Evolutionary conservation across 2,329 filamentous ascomycete genomes (phyloP), one percentile per base, ranked within the genome.

Genomic region (Gremmenia infestans): DNA sequence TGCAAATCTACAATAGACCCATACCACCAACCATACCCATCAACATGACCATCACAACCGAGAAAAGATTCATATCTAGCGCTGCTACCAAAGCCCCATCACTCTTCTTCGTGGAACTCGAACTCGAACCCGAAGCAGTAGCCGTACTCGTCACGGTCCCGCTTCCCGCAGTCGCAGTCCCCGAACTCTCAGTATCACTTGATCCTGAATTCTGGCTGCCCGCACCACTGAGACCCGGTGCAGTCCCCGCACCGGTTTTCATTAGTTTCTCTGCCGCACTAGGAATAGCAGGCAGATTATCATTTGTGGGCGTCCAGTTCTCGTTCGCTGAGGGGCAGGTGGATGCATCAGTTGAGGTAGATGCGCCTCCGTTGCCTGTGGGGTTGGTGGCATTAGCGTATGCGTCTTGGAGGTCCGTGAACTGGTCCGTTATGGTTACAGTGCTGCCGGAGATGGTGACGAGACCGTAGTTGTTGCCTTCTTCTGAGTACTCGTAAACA

Each of bases 401-500:
- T 37, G 76, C 75, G 22, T 63, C 63, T 71, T 78, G 72, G 52
- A 83, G 74, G 53, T 74, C 73, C 4, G 65, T 68, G 71, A 78
- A 83, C 65, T 82, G 79, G 32, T 64, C 55, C 39, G 71, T 69
- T 47, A 74, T 73, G 22, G 71, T 71, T 32, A 77, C 72, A 47
- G 67, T 71, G 39, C 54, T 55, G 56, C 71, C 73, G 8, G 63
- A 37, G 59, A 68, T 64, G 19, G 60, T 59, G 25, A 70, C 67
- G 23, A 70, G 60, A 61, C 92, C 93, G 73, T 85, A 97, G 48
- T 86, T 79, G 75, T 86, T 90, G 59, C 80, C 79, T 74, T 94
- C 91, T 68, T 88, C 76, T 11, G 88, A 86, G 79, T 96, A 99
- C 74, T 99, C 92, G 77, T 97, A 99, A 72, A 97, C 88, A 37